Percentiles rank a stretch among this genome's conserved stretches.
Evolutionary conservation across 116 monocot species (phyloP).

Genomic region (Cymodocea nodosa): DNA sequence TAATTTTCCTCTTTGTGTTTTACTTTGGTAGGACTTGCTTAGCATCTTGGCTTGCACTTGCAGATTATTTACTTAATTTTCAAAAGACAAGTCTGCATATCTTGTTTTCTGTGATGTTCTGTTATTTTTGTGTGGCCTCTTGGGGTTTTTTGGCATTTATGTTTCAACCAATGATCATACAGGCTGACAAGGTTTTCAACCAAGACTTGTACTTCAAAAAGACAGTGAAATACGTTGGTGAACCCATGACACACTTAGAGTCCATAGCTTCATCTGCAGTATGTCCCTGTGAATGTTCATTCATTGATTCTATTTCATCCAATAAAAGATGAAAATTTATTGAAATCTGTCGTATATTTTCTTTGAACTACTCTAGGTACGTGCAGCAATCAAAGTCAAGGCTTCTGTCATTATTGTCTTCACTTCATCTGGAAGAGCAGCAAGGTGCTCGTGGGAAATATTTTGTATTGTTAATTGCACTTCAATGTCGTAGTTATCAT

Average conservation of each 20-base stretch:
- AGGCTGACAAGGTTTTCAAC: conserved; percentile 97
- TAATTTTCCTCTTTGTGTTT: no score
- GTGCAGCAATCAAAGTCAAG: conserved; percentile 25
- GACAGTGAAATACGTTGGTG: conserved; percentile 94
- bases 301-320: not conserved
- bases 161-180: not conserved
- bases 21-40: no score
- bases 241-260: conserved; percentile 98
- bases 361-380: conserved; percentile 9
- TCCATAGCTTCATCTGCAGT: conserved; percentile 99
- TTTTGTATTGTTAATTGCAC: not conserved
- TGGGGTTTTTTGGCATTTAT: not conserved
- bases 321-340: not conserved
- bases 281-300: not conserved
- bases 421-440: conserved; percentile 23
- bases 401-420: conserved; percentile 25
- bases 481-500: not conserved
- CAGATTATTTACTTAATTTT: not conserved
- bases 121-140: not conserved
- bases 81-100: not conserved
- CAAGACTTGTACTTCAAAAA: conserved; percentile 91
- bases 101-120: not conserved
- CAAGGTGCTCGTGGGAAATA: conserved; percentile 4
- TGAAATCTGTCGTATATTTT: not conserved
- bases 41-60: no score